Conservation (phyloP, 164 flowering plant genomes). For the Tinospora cordifolia region DNA sequence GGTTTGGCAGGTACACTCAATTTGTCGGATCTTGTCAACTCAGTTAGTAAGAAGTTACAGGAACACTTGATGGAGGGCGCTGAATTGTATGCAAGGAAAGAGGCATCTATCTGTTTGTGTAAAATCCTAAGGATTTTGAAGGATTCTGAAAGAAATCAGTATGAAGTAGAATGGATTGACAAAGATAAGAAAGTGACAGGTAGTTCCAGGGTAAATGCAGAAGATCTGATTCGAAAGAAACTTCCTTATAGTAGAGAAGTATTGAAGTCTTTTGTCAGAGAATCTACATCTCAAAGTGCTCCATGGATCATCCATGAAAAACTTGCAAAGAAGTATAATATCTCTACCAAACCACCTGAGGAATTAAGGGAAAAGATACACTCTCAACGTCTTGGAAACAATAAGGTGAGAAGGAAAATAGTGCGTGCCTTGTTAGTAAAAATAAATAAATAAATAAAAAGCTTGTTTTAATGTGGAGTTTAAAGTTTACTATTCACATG, state of each 20-base stretch:
- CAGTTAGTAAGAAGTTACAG: conserved; percentile 44
- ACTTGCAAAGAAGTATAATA: conserved; percentile 57
- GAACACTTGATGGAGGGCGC: conserved; percentile 45
- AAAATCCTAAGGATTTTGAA: conserved; percentile 51
- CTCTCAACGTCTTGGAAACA: conserved; percentile 30
- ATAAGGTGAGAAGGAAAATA: conserved; percentile 27
- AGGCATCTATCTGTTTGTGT: conserved; percentile 42
- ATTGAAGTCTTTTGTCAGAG: conserved; percentile 78
- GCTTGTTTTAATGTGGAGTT: background rate
- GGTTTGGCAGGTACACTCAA: conserved; percentile 59
- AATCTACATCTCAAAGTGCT: conserved; percentile 65
- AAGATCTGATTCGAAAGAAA: conserved; percentile 53
- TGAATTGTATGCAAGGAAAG: conserved; percentile 57
- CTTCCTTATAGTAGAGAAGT: conserved; percentile 60
- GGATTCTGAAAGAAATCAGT: conserved; percentile 29
- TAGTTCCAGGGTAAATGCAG: conserved; percentile 34
- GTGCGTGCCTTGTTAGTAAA: conserved; percentile 13
- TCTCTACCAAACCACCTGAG: conserved; percentile 55
- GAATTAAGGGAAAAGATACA: conserved; percentile 31
- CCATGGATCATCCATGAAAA: conserved; percentile 87
- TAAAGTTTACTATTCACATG: conserved; percentile 5
- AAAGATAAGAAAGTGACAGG: conserved; percentile 41
- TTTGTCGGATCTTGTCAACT: conserved; percentile 56
- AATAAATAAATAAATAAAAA: background rate
- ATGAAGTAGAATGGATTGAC: conserved; percentile 77